phyloP scores from a whole-genome alignment of 202 grass and related monocot species.

The Carex arenaria region DNA sequence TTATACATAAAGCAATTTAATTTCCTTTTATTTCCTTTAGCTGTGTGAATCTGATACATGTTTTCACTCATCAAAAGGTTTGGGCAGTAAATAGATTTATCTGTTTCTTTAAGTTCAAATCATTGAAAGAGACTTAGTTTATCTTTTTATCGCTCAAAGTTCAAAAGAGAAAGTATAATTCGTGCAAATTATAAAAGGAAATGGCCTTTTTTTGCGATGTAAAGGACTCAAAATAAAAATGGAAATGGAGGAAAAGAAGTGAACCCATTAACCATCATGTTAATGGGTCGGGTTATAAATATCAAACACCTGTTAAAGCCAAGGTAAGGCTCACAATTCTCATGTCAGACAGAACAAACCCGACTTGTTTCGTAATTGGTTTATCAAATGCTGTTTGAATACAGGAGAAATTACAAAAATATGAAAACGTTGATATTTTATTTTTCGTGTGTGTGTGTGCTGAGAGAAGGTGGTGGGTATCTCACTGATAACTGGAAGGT shows the following conservation, averaged over 20 bases:
- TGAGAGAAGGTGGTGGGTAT: background rate
- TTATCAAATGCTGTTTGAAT: background rate
- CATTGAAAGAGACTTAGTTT: background rate
- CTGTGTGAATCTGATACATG: background rate
- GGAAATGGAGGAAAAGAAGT: background rate
- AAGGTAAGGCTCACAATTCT: background rate
- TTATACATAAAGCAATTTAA: background rate
- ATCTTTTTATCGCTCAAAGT: background rate
- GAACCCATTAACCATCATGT: background rate
- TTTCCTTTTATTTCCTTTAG: background rate
- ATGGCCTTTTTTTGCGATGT: background rate
- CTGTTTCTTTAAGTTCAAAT: background rate
- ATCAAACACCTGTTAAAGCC: conserved; percentile 1
- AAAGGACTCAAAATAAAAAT: background rate
- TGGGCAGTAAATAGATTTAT: background rate
- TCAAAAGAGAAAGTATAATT: background rate
- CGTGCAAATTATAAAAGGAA: background rate
- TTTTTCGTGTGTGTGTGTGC: background rate
- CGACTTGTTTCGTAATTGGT: background rate
- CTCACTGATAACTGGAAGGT: conserved; percentile 77
- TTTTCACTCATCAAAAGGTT: background rate
- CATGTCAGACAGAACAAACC: background rate
- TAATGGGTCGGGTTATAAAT: background rate
- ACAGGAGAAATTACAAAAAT: background rate
- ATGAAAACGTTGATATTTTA: background rate